Percentiles rank a stretch among this genome's conserved stretches.
Conservation (phyloP, 2,329 filamentous ascomycete genomes). For the Colletotrichum shisoi region DNA sequence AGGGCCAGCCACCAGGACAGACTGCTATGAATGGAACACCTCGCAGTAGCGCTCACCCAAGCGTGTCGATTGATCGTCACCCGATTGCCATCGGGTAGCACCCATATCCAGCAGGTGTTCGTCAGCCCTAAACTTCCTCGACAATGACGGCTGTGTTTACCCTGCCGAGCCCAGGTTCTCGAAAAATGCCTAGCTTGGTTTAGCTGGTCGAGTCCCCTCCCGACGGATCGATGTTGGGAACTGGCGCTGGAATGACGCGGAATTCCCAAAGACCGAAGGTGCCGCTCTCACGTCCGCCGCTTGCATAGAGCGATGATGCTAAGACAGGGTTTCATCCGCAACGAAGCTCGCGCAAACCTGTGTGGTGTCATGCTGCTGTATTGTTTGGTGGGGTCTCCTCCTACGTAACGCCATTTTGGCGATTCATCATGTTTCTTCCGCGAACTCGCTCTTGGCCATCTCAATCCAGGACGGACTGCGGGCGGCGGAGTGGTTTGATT, state of each 20-base stretch:
- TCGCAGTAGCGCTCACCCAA: constrained; percentile 9
- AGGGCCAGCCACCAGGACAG: constrained; percentile 17
- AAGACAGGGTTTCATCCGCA: constrained; percentile 19
- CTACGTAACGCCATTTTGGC: neutral
- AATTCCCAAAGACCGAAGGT: constrained; percentile 2
- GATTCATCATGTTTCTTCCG: constrained; percentile 15
- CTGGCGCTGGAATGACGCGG: neutral
- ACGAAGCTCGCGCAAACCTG: constrained; percentile 23
- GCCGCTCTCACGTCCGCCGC: neutral
- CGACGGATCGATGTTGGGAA: neutral
- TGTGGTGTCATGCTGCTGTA: constrained; percentile 14
- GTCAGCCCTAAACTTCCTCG: constrained; percentile 34
- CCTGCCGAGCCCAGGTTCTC: neutral
- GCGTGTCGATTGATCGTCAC: constrained; percentile 30
- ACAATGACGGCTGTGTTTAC: neutral
- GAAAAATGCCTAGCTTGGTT: constrained; percentile 3
- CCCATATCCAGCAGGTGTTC: constrained; percentile 4
- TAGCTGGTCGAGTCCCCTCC: neutral
- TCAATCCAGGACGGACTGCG: constrained; percentile 13
- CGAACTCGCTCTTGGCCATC: constrained; percentile 20
- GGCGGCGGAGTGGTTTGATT: constrained; percentile 11
- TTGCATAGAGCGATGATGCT: constrained; percentile 6
- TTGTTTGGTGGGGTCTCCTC: neutral
- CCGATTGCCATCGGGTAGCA: constrained; percentile 26
- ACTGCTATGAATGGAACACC: constrained; percentile 16